phyloP scores from a whole-genome alignment of 148 eudicot genomes.

The Diospyros kaki region DNA sequence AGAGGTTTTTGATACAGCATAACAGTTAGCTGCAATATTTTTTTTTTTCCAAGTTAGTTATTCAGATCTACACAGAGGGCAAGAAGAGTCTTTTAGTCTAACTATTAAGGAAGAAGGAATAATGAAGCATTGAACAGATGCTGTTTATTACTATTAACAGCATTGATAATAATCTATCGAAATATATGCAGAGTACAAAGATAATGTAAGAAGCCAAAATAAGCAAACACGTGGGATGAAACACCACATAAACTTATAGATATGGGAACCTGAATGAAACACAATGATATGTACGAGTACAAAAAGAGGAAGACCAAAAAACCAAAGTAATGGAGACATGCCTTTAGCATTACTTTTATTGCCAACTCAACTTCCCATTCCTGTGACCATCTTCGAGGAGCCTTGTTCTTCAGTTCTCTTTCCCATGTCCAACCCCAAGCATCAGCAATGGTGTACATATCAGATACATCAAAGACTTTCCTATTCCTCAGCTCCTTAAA shows the following conservation, averaged over 20 bases:
- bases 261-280: neutral
- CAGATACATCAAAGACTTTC: conserved; percentile 71
- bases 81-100: neutral
- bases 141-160: neutral
- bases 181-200: neutral
- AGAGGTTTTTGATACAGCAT: neutral
- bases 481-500: conserved; percentile 76
- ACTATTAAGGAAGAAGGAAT: neutral
- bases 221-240: neutral
- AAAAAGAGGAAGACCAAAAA: neutral
- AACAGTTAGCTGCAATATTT: neutral
- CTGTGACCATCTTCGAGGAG: conserved; percentile 86
- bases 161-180: neutral
- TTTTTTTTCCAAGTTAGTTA: neutral
- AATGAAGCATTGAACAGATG: neutral
- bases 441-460: conserved; percentile 95
- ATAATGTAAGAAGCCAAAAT: neutral
- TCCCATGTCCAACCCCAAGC: conserved; percentile 99
- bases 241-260: neutral
- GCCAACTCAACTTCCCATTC: conserved; percentile 99
- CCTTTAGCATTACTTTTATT: conserved; percentile 77
- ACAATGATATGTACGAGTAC: conserved; percentile 3
- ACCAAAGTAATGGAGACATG: conserved; percentile 27
- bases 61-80: neutral
- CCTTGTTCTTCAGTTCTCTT: conserved; percentile 68